Percentiles rank a stretch among this genome's conserved stretches.
Conservation (phyloP, 73 alveolate genomes). For the Breviolum minutum region DNA sequence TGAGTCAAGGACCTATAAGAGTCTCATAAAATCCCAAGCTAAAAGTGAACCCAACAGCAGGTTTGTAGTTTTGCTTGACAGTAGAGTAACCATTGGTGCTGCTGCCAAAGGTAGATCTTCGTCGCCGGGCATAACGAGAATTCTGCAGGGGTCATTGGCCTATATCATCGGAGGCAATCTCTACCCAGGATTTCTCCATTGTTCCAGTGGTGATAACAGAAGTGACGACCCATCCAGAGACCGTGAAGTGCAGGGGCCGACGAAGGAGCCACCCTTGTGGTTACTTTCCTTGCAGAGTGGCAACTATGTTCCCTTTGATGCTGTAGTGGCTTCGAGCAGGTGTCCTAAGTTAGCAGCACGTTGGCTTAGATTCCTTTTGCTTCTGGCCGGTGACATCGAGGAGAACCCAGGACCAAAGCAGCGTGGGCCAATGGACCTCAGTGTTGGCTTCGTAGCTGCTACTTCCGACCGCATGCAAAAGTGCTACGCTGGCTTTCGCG, state of each 20-base stretch:
- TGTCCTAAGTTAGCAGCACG: neutral
- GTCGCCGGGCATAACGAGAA: neutral
- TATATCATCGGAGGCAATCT: neutral
- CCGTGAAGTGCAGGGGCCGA: neutral
- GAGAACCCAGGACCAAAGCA: neutral
- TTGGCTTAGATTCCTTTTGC: neutral
- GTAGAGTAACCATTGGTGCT: neutral
- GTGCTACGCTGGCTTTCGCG: neutral
- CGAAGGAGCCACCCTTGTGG: neutral
- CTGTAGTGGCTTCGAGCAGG: neutral
- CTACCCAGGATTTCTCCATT: neutral
- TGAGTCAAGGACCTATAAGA: neutral
- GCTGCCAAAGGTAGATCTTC: constrained; percentile 7
- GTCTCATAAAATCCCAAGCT: neutral
- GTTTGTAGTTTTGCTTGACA: neutral
- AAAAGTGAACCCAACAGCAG: neutral
- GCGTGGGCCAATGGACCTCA: neutral
- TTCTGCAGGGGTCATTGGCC: neutral
- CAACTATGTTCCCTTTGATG: neutral
- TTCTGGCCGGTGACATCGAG: neutral
- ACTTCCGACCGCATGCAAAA: neutral
- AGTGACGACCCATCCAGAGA: neutral
- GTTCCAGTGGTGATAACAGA: neutral
- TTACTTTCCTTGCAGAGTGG: neutral
- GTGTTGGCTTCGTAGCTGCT: neutral